Percentiles rank a stretch among this genome's conserved stretches.
Conservation (phyloP, 73 alveolate species). For the Paramecium sexaurelia region DNA sequence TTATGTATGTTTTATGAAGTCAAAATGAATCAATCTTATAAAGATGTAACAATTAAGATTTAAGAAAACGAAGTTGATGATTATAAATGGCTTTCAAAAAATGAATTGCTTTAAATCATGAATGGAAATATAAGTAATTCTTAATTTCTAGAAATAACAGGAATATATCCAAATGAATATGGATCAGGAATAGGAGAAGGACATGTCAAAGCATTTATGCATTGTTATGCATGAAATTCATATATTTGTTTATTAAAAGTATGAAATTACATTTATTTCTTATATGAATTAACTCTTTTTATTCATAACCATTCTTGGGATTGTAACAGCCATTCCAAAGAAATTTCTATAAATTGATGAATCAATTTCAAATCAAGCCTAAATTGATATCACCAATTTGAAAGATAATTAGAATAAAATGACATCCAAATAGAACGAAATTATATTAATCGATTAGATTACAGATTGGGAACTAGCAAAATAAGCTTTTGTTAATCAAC, state of each 20-base stretch:
- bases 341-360: not conserved
- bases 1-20: constrained; percentile 19
- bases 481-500: not conserved
- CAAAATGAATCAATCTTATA: not conserved
- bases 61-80: not conserved
- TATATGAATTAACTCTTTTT: not conserved
- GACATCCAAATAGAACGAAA: not conserved
- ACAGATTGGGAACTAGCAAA: constrained; percentile 26
- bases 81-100: not conserved
- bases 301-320: not conserved
- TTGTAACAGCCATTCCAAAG: not conserved
- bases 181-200: not conserved
- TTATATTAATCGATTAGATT: not conserved
- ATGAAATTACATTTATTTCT: not conserved
- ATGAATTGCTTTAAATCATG: not conserved
- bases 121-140: not conserved
- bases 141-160: not conserved
- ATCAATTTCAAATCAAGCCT: not conserved
- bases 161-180: not conserved
- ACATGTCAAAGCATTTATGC: not conserved
- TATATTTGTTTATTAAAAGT: not conserved
- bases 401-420: not conserved
- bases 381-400: not conserved
- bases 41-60: not conserved
- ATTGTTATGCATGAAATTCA: not conserved